Evolutionary conservation across 2,329 filamentous ascomycete species (phyloP), one percentile per base, ranked within the genome.

Genomic region (Monosporascus sp.): DNA sequence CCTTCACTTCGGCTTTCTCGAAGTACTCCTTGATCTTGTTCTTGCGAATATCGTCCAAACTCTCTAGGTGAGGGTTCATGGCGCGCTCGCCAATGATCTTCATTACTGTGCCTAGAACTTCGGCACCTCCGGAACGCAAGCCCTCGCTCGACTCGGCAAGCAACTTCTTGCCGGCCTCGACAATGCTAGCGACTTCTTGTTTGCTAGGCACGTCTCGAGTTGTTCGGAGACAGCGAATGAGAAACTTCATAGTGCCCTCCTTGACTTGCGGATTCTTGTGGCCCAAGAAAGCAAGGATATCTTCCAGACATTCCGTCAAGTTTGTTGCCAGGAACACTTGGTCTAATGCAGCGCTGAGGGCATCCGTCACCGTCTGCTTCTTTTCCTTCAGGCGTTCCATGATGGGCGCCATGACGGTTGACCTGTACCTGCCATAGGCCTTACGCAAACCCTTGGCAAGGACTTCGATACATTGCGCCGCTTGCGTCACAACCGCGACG

Each of bases 261-360:
- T 99, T 99, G 58, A 99, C 89, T 66, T 97, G 92, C 0, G 94
- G 94, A 67, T 99, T 99, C 73, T 99, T 99, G 79, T 96, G 90
- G 60, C 85, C 86, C 35, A 97, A 74, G 60, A 87, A 95, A 54
- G 94, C 82, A 1, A 90, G 72, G 7, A 91, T 95, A 58, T 99
- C 94, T 66, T 96, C 91, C n/a, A 97, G 73, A 62, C 90, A 94
- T 0, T 99, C 95, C 3, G 85, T 80, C 31, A 99, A 74, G 59
- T 78, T 84, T 0, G 91, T 92, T 0, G 84, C 76, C 51, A 72
- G 56, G 60, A 86, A 86, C 0, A 82, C 80, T 41, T 80, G 78
- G 62, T 99, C 94, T 7, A 97, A 78, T 0, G 92, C 94, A 37
- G 84, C 86, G 41, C 89, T 88, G 5, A 99, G 80, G 0, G 94